Evolutionary conservation across 78 protist genomes (phyloP).

Genomic region (Dictyostelium citrinum): DNA sequence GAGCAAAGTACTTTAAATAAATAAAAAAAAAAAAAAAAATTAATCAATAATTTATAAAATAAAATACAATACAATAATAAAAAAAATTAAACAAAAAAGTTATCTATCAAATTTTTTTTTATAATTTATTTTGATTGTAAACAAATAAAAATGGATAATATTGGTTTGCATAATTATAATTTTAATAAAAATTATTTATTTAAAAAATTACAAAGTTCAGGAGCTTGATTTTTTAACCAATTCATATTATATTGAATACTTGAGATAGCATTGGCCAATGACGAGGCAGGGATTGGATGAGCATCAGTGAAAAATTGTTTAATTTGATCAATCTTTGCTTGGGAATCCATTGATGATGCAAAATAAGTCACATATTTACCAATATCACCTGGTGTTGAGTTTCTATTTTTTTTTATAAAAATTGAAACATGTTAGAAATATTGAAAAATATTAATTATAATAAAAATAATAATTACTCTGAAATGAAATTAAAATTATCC

Average conservation of each 20-base stretch:
- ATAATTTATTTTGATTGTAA: too few relatives aligned
- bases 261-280: background rate
- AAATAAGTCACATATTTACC: background rate
- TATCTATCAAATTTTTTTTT: too few relatives aligned
- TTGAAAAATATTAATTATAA: background rate
- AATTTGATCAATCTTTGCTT: background rate
- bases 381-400: background rate
- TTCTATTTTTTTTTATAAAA: background rate
- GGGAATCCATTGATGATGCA: background rate
- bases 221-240: conserved; percentile 18
- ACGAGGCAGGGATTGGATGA: background rate
- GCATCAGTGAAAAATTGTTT: background rate
- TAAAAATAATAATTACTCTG: background rate
- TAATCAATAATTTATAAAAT: too few relatives aligned
- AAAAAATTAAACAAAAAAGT: too few relatives aligned
- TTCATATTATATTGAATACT: conserved; percentile 14
- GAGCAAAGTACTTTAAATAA: background rate
- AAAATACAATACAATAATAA: too few relatives aligned
- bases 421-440: background rate
- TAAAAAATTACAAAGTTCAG: background rate
- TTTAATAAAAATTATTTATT: background rate
- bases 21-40: background rate
- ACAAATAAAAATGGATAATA: too few relatives aligned
- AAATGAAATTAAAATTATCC: background rate
- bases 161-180: too few relatives aligned